phyloP scores from a whole-genome alignment of 75 land plant species.

The Azolla pinnata region DNA sequence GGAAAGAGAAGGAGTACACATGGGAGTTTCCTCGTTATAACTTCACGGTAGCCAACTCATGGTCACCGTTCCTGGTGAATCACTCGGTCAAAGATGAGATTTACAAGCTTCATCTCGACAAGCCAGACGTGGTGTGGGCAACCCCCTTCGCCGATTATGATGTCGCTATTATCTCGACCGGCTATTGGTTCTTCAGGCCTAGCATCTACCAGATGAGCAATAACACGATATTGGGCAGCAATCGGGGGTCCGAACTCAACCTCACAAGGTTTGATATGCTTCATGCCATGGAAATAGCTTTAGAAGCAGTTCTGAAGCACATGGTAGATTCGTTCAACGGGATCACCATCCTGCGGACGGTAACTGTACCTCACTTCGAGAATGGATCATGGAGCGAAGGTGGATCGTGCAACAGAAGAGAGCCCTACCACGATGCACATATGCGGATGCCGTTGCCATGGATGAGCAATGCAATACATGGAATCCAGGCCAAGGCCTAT shows the following conservation, averaged over 20 bases:
- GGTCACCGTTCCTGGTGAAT: constrained; percentile 72
- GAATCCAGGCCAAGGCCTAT: constrained; percentile 5
- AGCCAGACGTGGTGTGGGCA: constrained; percentile 42
- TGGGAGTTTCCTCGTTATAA: constrained; percentile 46
- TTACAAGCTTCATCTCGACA: constrained; percentile 37
- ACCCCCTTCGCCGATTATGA: constrained; percentile 23
- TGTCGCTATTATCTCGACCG: constrained; percentile 41
- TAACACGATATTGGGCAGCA: constrained; percentile 39
- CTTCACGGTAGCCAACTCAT: constrained; percentile 42
- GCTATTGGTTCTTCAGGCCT: constrained; percentile 51
- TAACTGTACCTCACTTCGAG: constrained; percentile 61
- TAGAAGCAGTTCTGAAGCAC: constrained; percentile 24
- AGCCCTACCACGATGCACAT: constrained; percentile 25
- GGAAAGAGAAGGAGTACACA: constrained; percentile 43
- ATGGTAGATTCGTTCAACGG: constrained; percentile 15
- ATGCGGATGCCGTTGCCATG: background rate
- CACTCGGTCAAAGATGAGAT: constrained; percentile 17
- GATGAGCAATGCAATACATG: constrained; percentile 3
- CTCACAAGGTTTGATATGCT: constrained; percentile 50
- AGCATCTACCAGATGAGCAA: constrained; percentile 29
- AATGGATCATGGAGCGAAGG: constrained; percentile 57
- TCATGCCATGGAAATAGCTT: constrained; percentile 35
- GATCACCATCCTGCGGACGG: constrained; percentile 29
- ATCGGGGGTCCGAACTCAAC: constrained; percentile 39
- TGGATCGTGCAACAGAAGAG: constrained; percentile 45